Conservation (phyloP, 495 filamentous ascomycete genomes). For the Cercophora sp. region DNA sequence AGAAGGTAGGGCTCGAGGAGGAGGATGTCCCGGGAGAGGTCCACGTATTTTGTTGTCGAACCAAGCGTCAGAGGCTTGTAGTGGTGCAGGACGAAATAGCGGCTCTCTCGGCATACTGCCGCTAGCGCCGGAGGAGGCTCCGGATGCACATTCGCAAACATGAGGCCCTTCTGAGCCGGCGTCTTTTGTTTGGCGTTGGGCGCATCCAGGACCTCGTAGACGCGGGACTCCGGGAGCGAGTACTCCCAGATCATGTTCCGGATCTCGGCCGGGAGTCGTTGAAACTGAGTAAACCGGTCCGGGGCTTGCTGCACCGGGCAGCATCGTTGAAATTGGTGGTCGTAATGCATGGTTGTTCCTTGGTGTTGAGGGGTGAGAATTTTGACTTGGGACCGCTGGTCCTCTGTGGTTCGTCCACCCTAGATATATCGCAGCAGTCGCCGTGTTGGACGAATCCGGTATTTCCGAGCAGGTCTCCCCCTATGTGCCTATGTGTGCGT, state of each 20-base stretch:
- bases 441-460: constrained; percentile 8
- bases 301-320: constrained; percentile 18
- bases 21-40: constrained; percentile 44
- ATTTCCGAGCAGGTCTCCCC: constrained; percentile 8
- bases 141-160: constrained; percentile 47
- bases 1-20: constrained; percentile 49
- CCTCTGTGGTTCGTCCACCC: constrained; percentile 4
- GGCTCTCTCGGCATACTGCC: constrained; percentile 44
- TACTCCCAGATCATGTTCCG: constrained; percentile 43
- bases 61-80: constrained; percentile 46
- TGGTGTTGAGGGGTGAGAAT: no score
- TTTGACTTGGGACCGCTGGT: background rate
- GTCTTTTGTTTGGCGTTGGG: constrained; percentile 39
- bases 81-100: constrained; percentile 43
- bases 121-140: constrained; percentile 45
- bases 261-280: constrained; percentile 33
- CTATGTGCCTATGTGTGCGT: background rate
- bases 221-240: constrained; percentile 42
- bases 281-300: constrained; percentile 27
- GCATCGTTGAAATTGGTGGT: constrained; percentile 21
- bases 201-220: constrained; percentile 47
- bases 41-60: constrained; percentile 43
- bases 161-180: constrained; percentile 37
- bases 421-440: background rate
- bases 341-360: constrained; percentile 20